Evolutionary conservation across 2,329 filamentous ascomycete species (phyloP).

Genomic region (Fusarium transvaalense): DNA sequence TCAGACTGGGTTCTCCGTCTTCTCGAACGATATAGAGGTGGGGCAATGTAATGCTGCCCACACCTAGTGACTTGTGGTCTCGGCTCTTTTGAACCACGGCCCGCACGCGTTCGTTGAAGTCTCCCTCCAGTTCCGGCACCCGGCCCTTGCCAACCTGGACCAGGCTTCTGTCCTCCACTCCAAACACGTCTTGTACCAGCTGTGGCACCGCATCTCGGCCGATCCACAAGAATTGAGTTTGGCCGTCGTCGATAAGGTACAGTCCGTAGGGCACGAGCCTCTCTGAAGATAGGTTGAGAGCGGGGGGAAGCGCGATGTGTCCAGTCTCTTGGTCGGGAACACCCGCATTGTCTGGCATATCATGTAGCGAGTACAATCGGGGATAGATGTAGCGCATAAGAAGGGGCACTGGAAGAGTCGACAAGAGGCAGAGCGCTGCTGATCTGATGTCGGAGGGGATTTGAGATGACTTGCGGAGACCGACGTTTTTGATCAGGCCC

Average conservation of each 20-base stretch:
- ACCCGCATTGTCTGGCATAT: conserved; percentile 96
- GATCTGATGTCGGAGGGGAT: conserved; percentile 95
- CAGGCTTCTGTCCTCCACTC: conserved; percentile 82
- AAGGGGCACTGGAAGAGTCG: conserved; percentile 89
- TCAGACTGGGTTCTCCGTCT: conserved; percentile 94
- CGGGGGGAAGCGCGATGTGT: conserved; percentile 87
- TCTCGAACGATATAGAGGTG: conserved; percentile 94
- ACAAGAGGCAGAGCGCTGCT: conserved; percentile 92
- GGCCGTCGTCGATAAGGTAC: conserved; percentile 96
- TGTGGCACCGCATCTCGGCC: conserved; percentile 93
- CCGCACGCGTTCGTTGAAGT: conserved; percentile 95
- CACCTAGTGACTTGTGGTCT: conserved; percentile 86
- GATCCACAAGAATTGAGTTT: conserved; percentile 98
- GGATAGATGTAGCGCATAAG: conserved; percentile 95
- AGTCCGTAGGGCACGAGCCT: conserved; percentile 89
- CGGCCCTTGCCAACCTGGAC: conserved; percentile 92
- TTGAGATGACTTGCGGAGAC: conserved; percentile 90
- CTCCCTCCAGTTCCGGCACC: conserved; percentile 89
- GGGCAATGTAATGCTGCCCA: conserved; percentile 92
- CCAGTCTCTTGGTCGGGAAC: conserved; percentile 86
- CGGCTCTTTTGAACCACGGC: conserved; percentile 92
- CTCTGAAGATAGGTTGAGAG: conserved; percentile 88
- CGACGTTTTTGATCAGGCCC: conserved; percentile 95
- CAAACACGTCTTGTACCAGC: conserved; percentile 90
- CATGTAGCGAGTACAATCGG: conserved; percentile 86